Base-by-base conservation (phyloP, 805 yeast species). In the Myxozyma kluyveri region DNA sequence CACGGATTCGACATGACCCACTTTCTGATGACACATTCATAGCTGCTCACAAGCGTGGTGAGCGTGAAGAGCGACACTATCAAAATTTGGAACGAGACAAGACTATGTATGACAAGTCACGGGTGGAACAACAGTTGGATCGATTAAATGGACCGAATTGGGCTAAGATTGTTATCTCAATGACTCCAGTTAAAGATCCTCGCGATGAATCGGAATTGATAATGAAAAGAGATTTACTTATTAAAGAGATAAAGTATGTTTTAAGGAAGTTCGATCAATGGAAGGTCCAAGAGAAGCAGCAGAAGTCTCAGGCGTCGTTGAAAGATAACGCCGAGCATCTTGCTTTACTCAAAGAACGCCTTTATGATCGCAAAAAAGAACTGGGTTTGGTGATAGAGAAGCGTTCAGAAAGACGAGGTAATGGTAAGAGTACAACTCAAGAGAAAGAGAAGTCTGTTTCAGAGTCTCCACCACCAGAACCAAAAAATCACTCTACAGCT, bases 1-100 rank as follows among this genome's bases (percentile, higher is more conserved):
- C 50, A 6, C 45, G 59, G 21, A 24, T 38, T 4, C 40, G 39
- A 9, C n/a, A 40, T 5, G 59, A 54, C 31, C 58, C 57, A 27
- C 52, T 56, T 2, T 14, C 51, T 4, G 59, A 55, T 44, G 31
- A 27, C 4, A 14, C 5, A 14, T 53, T 24, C 42, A 33, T 27
- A 9, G 44, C 31, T 5, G 18, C 42, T 5, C 52, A 47, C 22
- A 39, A 42, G 9, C 42, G 51, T 23, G 43, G 50, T 22, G 58
- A 56, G 43, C 58, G 60, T n/a, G 52, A 53, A 37, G 60, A 56
- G 21, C 41, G 43, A 10, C 60, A 47, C 27, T 40, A 43, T 27
- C 60, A 47, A 42, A 56, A 48, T 17, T 32, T 53, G 18, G 60
- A 56, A 24, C 47, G 58, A 12, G 60, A 56, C 39, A 42, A 38